Evolutionary conservation across 306 rosid genomes (phyloP).

Genomic region (Gynostemma pentaphyllum): DNA sequence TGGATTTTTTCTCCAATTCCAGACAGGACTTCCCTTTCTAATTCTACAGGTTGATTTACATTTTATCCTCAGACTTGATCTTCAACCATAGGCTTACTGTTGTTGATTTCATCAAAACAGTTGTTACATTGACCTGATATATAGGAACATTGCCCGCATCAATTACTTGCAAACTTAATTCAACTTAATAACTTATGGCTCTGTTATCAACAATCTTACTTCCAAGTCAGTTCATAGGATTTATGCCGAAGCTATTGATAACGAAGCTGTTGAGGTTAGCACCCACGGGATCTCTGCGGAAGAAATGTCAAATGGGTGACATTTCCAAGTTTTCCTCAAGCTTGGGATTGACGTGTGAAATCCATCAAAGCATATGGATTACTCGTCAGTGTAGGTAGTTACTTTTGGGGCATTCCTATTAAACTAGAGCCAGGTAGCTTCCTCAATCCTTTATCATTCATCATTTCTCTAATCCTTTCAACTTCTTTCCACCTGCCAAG

Average conservation of each 20-base stretch:
- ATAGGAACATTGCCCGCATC: constrained; percentile 35
- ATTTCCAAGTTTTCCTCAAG: background rate
- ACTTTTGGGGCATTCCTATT: constrained; percentile 30
- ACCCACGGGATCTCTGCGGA: constrained; percentile 76
- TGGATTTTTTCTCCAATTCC: constrained; percentile 75
- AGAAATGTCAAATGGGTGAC: constrained; percentile 49
- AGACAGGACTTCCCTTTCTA: constrained; percentile 10
- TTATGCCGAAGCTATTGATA: constrained; percentile 37
- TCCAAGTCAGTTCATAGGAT: constrained; percentile 76
- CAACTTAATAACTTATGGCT: constrained; percentile 51
- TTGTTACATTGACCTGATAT: constrained; percentile 22
- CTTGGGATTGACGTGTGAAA: constrained; percentile 7
- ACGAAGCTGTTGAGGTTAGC: constrained; percentile 52
- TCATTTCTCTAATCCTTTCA: constrained; percentile 47
- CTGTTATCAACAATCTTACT: constrained; percentile 55
- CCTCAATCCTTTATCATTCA: constrained; percentile 32
- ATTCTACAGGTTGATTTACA: background rate
- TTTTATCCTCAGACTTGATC: background rate
- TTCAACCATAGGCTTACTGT: constrained; percentile 37
- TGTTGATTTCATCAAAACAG: constrained; percentile 47
- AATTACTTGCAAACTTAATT: constrained; percentile 54
- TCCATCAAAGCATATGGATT: constrained; percentile 15
- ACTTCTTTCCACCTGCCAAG: constrained; percentile 68
- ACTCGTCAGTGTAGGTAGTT: constrained; percentile 12
- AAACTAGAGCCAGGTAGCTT: constrained; percentile 52